These are phyloP conservation scores for Hortiboletus flavorubellus DNA, from an alignment of 768 basidiomycete genomes.

Conservation along the genomic window DNA sequence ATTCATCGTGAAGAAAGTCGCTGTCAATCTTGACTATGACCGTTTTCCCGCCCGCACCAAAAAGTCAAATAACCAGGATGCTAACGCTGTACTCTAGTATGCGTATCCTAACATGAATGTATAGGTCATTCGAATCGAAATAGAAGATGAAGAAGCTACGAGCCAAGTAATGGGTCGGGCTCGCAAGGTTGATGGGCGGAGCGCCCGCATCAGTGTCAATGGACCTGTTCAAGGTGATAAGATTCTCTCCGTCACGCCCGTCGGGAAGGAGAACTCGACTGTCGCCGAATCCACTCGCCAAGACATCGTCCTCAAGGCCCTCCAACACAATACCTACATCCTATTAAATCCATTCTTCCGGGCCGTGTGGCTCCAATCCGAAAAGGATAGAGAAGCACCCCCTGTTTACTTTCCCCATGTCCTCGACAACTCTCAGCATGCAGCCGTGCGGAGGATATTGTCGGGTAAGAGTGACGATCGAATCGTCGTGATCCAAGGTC, in stretches of 20 bases:
- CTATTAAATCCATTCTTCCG: slow-evolving; percentile 24
- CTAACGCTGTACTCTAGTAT: not conserved
- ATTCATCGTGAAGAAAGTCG: slow-evolving; percentile 27
- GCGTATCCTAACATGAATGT: not conserved
- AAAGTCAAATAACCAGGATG: slow-evolving; percentile 39
- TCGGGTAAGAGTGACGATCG: slow-evolving; percentile 8
- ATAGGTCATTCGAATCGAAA: slow-evolving; percentile 22
- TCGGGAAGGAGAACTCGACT: slow-evolving; percentile 51
- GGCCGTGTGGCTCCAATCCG: slow-evolving; percentile 23
- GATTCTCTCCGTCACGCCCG: slow-evolving; percentile 40
- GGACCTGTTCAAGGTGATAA: slow-evolving; percentile 14
- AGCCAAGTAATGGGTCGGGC: slow-evolving; percentile 19
- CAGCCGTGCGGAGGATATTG: slow-evolving; percentile 17
- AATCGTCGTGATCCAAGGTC: slow-evolving; percentile 32
- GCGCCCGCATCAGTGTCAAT: slow-evolving; percentile 30
- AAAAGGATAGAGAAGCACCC: not conserved
- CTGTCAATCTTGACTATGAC: slow-evolving; percentile 33
- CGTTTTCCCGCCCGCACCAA: slow-evolving; percentile 47
- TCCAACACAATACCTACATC: slow-evolving; percentile 20
- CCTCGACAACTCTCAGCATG: slow-evolving; percentile 28
- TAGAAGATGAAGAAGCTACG: not conserved
- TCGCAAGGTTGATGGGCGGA: slow-evolving; percentile 35
- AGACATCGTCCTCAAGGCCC: slow-evolving; percentile 17
- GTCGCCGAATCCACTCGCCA: slow-evolving; percentile 42
- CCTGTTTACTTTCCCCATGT: not conserved